Evolutionary conservation across 257 asterid genomes (phyloP).

Genomic region (Rhazya stricta): DNA sequence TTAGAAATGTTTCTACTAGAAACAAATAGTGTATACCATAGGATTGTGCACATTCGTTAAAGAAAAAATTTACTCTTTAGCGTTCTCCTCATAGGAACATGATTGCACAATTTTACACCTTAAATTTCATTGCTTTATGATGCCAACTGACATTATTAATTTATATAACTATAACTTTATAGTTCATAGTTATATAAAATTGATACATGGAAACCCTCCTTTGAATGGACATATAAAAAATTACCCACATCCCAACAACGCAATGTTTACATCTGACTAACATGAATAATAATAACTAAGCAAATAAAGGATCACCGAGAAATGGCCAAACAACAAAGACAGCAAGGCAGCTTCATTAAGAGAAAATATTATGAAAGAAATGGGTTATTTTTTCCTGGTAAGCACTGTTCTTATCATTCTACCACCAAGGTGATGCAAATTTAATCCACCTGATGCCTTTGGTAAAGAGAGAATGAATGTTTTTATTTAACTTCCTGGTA

Average conservation of each 20-base stretch:
- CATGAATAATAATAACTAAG: background rate
- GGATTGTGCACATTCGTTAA: background rate
- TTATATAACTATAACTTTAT: background rate
- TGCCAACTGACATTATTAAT: background rate
- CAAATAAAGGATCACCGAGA: background rate
- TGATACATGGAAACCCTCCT: background rate
- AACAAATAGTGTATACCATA: background rate
- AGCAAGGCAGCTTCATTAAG: background rate
- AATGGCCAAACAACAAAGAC: background rate
- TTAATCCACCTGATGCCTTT: background rate
- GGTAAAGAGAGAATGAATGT: background rate
- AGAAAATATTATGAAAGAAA: background rate
- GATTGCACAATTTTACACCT: no score
- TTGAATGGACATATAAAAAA: background rate
- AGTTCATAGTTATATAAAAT: background rate
- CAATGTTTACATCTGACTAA: background rate
- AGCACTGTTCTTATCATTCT: background rate
- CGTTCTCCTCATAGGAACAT: no score
- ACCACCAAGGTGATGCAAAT: background rate
- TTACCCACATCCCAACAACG: background rate
- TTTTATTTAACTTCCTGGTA: background rate
- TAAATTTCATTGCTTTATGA: background rate
- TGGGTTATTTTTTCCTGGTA: background rate
- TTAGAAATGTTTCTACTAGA: background rate
- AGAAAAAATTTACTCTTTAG: no score